A percentile compares a stretch with the other conserved stretches of the same genome.
These are phyloP conservation scores for Astraeus odoratus DNA, from an alignment of 768 basidiomycete genomes.

Conservation along the genomic window DNA sequence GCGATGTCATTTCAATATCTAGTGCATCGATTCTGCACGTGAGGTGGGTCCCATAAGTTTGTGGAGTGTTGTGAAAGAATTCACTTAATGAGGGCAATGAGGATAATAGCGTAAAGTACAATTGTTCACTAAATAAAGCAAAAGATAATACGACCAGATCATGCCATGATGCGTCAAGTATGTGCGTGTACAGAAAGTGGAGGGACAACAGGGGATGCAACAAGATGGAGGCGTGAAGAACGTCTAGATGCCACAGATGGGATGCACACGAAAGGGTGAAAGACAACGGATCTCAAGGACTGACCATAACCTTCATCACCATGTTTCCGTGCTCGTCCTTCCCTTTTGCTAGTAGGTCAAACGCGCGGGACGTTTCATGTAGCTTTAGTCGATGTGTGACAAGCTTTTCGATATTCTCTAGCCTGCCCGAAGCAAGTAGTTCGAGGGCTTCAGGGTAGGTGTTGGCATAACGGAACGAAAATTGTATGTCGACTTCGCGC, in stretches of 20 bases:
- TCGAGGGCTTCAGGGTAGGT: conserved; percentile 84
- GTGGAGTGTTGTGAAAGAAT: not conserved
- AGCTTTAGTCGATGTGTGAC: conserved; percentile 74
- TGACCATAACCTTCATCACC: conserved; percentile 89
- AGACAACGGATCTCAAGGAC: conserved; percentile 19
- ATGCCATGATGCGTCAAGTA: not conserved
- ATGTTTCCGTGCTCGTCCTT: conserved; percentile 72
- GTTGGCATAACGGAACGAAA: conserved; percentile 87
- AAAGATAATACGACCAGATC: not conserved
- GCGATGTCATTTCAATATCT: not conserved
- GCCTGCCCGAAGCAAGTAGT: conserved; percentile 59
- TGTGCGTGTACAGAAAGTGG: not conserved
- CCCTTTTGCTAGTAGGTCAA: conserved; percentile 74
- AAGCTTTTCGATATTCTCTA: conserved; percentile 62
- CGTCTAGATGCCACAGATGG: too few relatives aligned
- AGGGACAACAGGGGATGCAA: not conserved
- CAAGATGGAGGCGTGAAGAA: too few relatives aligned
- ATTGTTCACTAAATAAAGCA: conserved; percentile 6
- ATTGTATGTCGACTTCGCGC: conserved; percentile 89
- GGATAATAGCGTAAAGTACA: not conserved
- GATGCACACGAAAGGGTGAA: not conserved
- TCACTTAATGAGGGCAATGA: not conserved
- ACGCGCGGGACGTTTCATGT: conserved; percentile 62
- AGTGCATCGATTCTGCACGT: not conserved
- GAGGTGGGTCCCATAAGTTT: not conserved